Base-by-base conservation (phyloP, 2,329 filamentous ascomycete species). In the Macroventuria anomochaeta region DNA sequence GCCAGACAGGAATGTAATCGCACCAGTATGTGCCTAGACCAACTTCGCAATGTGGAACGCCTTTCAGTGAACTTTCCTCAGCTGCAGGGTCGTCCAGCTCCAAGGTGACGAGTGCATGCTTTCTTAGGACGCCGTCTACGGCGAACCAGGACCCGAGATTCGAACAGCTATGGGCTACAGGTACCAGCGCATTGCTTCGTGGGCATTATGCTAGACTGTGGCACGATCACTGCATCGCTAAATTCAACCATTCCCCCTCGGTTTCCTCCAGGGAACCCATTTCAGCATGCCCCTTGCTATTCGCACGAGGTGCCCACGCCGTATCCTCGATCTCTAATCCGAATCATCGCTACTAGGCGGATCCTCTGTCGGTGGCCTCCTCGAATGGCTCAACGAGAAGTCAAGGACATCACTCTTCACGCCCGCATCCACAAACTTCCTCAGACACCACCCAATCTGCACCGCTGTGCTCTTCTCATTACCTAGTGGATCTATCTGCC, bases 371-470 rank as follows among this genome's bases (percentile, higher is more conserved):
- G 78, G 78, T 48, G 76, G 74, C 48, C 71, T 66, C 43, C 63
- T 61, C 34, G 70, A 64, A 56, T 70, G 64, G 13, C 70, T 67
- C 13, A 80, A 61, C 6, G 75, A 74, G 43, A 79, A 80, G 44
- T 81, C 78, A 38, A 81, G 64, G 5, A 80, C 71, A 26, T 79
- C 77, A 49, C 75, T 78, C 52, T 77, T 66, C 2, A 75, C 72
- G 0, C 71, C 71, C 8, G 70, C 71, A 57, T 80, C 79, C 3
- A 80, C 67, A 48, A 71, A 81, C 46, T 79, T 77, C 31, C 78
- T 63, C 53, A 78, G 44, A 51, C 75, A 77, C 76, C 78, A 80
- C 5, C 75, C 74, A 10, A 80, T 73, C 26, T 78, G 76, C 12
- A 79, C 72, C 0, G 79, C 78, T 29, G 76, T 72, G 1, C 73